Evolutionary conservation across 768 basidiomycete species (phyloP).

Genomic region (Mycena indigotica): DNA sequence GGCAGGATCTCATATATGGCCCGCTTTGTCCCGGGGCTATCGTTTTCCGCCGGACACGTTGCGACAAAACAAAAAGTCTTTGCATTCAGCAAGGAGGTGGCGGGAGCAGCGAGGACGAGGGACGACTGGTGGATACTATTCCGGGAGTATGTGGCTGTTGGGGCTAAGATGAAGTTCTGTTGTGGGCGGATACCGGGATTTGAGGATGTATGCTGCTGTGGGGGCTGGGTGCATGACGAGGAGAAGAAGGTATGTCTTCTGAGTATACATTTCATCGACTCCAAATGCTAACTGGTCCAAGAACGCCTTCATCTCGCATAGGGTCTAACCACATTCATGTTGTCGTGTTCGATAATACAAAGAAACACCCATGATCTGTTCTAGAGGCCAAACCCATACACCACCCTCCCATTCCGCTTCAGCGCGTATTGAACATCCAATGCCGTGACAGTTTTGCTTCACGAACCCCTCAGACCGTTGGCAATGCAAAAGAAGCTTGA

Average conservation of each 20-base stretch:
- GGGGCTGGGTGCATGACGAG: conserved; percentile 7
- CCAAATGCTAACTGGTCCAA: too few species aligned
- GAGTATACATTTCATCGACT: too few species aligned
- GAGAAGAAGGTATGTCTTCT: conserved; percentile 9
- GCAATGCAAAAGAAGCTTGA: too few species aligned
- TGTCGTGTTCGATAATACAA: too few species aligned
- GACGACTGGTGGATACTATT: neutral
- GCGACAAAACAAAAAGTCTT: neutral
- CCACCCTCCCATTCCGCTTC: too few species aligned
- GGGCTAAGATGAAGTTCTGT: conserved; percentile 5
- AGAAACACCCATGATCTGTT: too few species aligned
- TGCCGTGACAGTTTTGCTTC: too few species aligned
- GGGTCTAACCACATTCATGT: too few species aligned
- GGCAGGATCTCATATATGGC: neutral
- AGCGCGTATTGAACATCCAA: too few species aligned
- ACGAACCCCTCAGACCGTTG: too few species aligned
- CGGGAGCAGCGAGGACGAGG: neutral
- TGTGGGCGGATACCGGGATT: neutral
- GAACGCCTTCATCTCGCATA: too few species aligned
- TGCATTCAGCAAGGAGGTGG: neutral
- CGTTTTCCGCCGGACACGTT: neutral
- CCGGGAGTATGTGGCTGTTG: conserved; percentile 3
- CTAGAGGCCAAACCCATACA: too few species aligned
- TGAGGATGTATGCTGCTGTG: conserved; percentile 4
- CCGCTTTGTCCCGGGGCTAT: neutral